A percentile compares a stretch with the other conserved stretches of the same genome.
phyloP scores from a whole-genome alignment of 768 basidiomycete genomes.

The Suillus decipiens region DNA sequence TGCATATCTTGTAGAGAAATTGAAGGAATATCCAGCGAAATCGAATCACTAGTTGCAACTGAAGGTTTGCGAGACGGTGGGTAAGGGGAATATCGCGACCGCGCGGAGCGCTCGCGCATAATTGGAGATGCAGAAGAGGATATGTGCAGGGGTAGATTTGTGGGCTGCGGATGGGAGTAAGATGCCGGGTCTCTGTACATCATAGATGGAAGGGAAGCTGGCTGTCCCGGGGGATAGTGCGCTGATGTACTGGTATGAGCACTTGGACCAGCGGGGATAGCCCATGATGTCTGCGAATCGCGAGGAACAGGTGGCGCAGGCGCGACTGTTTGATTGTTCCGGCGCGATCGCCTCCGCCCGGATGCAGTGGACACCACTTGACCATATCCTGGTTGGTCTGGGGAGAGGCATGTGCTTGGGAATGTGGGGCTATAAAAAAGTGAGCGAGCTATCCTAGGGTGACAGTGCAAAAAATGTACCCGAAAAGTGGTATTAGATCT shows the following conservation, averaged over 20 bases:
- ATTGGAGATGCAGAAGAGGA: conserved; percentile 29
- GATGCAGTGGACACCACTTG: conserved; percentile 69
- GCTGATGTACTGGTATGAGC: conserved; percentile 20
- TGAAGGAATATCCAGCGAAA: conserved; percentile 38
- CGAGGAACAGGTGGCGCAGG: conserved; percentile 34
- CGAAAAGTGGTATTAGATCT: conserved; percentile 85
- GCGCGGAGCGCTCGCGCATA: conserved; percentile 24
- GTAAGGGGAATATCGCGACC: conserved; percentile 48
- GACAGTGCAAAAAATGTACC: conserved; percentile 46
- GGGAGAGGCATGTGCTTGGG: conserved; percentile 79
- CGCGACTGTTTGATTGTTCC: conserved; percentile 44
- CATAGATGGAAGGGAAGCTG: conserved; percentile 22
- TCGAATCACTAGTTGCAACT: conserved; percentile 24
- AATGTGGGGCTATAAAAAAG: conserved; percentile 66
- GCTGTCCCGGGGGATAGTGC: conserved; percentile 27
- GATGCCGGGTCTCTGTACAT: conserved; percentile 21
- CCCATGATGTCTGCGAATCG: conserved; percentile 45
- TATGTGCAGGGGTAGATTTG: conserved; percentile 33
- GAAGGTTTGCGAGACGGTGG: conserved; percentile 33
- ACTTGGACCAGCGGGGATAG: conserved; percentile 37
- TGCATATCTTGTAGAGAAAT: conserved; percentile 34
- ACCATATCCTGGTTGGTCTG: conserved; percentile 85
- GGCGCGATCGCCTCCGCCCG: conserved; percentile 61
- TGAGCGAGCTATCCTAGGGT: conserved; percentile 14
- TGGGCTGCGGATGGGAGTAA: conserved; percentile 34